Conservation (phyloP, 495 filamentous ascomycete genomes). For the Rhypophila decipiens region DNA sequence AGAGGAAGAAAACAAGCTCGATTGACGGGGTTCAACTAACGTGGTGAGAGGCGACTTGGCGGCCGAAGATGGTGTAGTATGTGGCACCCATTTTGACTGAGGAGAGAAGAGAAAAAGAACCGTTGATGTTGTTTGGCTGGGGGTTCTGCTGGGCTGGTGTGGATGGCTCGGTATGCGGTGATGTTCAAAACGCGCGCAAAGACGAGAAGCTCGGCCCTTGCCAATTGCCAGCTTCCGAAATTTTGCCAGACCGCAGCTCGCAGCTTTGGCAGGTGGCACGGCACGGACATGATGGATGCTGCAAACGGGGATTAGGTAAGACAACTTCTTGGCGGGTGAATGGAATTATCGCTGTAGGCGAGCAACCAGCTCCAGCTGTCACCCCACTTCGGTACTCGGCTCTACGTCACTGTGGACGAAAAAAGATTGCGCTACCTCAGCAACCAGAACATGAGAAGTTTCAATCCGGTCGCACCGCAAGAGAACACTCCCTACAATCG, state of each 20-base stretch:
- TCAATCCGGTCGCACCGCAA: too few relatives aligned
- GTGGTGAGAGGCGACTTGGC: conserved; percentile 86
- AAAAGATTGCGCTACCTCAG: not conserved
- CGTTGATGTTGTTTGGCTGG: conserved; percentile 29
- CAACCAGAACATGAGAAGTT: too few relatives aligned
- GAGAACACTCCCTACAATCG: too few relatives aligned
- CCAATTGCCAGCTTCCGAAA: conserved; percentile 6
- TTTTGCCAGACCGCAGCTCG: conserved; percentile 4
- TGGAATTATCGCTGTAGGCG: not conserved
- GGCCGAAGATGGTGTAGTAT: conserved; percentile 79
- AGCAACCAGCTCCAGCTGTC: not conserved
- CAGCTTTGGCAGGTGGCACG: not conserved
- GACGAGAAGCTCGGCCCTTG: conserved; percentile 11
- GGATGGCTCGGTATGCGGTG: conserved; percentile 7
- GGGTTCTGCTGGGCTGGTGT: conserved; percentile 21
- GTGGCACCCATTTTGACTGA: conserved; percentile 67
- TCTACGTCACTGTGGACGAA: not conserved
- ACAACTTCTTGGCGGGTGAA: not conserved
- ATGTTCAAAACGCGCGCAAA: conserved; percentile 18
- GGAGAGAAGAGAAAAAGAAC: conserved; percentile 25
- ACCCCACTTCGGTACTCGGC: not conserved
- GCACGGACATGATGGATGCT: not conserved
- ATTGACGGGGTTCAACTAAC: conserved; percentile 53
- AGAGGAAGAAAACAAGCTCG: not conserved
- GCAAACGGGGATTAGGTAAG: not conserved